Percentiles rank a stretch among this genome's conserved stretches.
phyloP scores from a whole-genome alignment of 23 red algal species.

The Gracilaria vermiculophylla region DNA sequence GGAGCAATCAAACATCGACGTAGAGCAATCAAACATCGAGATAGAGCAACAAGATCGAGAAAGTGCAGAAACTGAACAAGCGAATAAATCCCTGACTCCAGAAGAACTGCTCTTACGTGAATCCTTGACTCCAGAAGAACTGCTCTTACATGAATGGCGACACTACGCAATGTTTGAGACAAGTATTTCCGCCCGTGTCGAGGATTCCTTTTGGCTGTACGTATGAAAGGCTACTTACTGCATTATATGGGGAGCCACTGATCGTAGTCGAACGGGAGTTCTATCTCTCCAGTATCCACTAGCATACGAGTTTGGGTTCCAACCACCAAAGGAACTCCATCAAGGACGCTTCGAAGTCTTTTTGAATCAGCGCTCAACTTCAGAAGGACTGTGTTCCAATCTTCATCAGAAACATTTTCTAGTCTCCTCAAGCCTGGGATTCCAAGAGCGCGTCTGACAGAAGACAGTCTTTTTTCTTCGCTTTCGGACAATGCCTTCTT shows the following conservation, averaged over 20 bases:
- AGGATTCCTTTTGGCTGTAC: not conserved
- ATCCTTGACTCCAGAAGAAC: not conserved
- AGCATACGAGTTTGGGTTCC: constrained; percentile 35
- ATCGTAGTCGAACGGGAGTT: constrained; percentile 46
- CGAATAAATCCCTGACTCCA: not conserved
- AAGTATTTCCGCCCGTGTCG: constrained; percentile 7
- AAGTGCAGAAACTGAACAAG: not conserved
- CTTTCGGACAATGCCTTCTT: not conserved
- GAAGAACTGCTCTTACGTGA: not conserved
- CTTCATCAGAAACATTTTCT: constrained; percentile 2
- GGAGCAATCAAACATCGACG: not conserved
- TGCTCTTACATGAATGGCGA: constrained; percentile 15
- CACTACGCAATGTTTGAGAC: constrained; percentile 38
- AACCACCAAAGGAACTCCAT: constrained; percentile 37
- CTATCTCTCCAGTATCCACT: constrained; percentile 44
- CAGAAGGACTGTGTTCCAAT: constrained; percentile 22
- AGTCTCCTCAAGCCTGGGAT: constrained; percentile 22
- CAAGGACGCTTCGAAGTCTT: constrained; percentile 14
- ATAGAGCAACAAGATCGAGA: not conserved
- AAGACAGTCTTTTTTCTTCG: constrained; percentile 21
- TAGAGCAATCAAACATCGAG: not conserved
- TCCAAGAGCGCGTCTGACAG: not conserved
- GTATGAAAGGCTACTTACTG: not conserved
- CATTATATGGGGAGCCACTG: constrained; percentile 1
- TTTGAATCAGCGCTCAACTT: not conserved